Percentiles rank a stretch among this genome's conserved stretches.
These are phyloP conservation scores for Mangifera indica DNA, from an alignment of 345 rosid genomes.

Conservation along the genomic window DNA sequence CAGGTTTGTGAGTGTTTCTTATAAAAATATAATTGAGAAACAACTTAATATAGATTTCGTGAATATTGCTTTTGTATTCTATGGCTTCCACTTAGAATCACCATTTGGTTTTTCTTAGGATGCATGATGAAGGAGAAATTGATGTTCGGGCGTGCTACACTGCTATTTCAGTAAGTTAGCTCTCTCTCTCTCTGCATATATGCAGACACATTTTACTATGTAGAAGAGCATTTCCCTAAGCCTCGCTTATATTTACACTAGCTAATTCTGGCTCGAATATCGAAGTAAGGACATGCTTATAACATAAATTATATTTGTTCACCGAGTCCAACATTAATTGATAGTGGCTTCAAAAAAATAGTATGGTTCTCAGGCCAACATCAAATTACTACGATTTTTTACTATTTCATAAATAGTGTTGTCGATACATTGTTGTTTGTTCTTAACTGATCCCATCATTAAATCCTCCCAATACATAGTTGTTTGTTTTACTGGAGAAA, in stretches of 20 bases:
- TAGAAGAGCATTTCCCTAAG: not conserved
- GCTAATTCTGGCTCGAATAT: not conserved
- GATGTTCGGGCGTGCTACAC: slow-evolving; percentile 97
- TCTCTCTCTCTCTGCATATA: not conserved
- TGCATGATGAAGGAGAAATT: slow-evolving; percentile 96
- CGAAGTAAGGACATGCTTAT: no score
- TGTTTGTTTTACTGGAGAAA: not conserved
- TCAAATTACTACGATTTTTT: not conserved
- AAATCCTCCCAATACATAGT: not conserved
- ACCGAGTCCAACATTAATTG: not conserved
- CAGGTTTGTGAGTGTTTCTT: slow-evolving; percentile 48
- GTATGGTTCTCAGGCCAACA: not conserved
- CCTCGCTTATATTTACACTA: not conserved
- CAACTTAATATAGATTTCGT: slow-evolving; percentile 8
- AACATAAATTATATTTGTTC: not conserved
- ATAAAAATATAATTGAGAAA: slow-evolving; percentile 10
- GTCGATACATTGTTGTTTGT: not conserved
- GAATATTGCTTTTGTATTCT: not conserved
- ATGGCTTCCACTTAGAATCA: not conserved
- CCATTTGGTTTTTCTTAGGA: slow-evolving; percentile 39
- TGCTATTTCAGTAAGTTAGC: slow-evolving; percentile 75
- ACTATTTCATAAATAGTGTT: not conserved
- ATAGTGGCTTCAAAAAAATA: not conserved
- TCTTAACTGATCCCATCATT: not conserved
- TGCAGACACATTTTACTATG: no score